Evolutionary conservation across 2,329 filamentous ascomycete species (phyloP).

Genomic region (Fusarium sp.): DNA sequence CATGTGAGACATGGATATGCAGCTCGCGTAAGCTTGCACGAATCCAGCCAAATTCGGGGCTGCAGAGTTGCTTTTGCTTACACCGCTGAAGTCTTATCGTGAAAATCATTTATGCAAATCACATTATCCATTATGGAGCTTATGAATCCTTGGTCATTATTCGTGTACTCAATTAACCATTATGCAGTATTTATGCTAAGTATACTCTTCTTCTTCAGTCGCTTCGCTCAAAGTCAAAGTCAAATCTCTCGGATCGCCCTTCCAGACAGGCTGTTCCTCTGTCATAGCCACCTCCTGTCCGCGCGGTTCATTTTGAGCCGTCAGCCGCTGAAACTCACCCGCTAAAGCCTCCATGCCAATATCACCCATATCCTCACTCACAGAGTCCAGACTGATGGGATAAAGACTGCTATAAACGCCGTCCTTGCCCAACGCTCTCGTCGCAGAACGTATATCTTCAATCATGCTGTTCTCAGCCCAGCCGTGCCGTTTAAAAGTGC

Average conservation of each 20-base stretch:
- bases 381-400: slow-evolving; percentile 7
- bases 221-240: slow-evolving; percentile 20
- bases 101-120: too few species aligned
- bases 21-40: not conserved
- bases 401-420: slow-evolving; percentile 17
- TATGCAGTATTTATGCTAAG: not conserved
- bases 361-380: slow-evolving; percentile 7
- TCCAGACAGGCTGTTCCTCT: not conserved
- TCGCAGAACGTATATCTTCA: not conserved
- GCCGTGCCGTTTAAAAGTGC: not conserved
- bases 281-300: not conserved
- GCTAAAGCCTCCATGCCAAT: slow-evolving; percentile 21
- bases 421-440: not conserved
- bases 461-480: slow-evolving; percentile 16
- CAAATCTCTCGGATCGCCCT: slow-evolving; percentile 16
- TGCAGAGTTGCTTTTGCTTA: not conserved
- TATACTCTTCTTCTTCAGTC: slow-evolving; percentile 14
- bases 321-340: not conserved
- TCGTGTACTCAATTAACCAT: not conserved
- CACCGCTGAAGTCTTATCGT: not conserved
- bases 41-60: rapidly evolving
- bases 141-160: not conserved
- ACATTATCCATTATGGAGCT: too few species aligned
- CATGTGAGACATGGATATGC: not conserved
- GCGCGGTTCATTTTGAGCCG: not conserved